Base-by-base conservation (phyloP, 1,284 basidiomycete species). In the Macrocystidia cucumis region DNA sequence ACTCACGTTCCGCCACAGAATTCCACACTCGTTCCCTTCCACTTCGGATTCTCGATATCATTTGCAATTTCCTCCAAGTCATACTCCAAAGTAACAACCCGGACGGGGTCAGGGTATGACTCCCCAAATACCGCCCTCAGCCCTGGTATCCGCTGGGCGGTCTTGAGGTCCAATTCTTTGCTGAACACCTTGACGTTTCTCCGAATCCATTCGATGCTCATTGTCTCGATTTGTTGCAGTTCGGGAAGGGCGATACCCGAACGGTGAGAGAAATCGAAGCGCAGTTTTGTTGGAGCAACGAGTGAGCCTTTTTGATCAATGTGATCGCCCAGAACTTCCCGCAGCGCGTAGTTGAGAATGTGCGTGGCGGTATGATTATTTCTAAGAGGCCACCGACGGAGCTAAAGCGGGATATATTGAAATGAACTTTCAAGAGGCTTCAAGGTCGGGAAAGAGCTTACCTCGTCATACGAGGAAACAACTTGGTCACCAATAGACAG, bases 341-440 rank as follows among this genome's bases (percentile, higher is more conserved):
- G 85, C 3, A 99, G 75, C 37, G 72, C 78, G 57, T 73, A 98
- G 67, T 98, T 98, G 52, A 99, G 86, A 46, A 99, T 95, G 59
- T 99, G 96, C 0, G 96, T 99, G 9, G 86, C 95, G 16, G 95
- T 98, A 67, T 99, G 96, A 56, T 99, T 98, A 64, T 92, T 98
- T 42, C 92, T 81, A 41, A 99, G 66, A 0, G 93, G 93, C 84
- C 88, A 92, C 41, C 96, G 78, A 33, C 95, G 89, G 28, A 91
- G 75, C 85, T 89, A 38, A 9, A 20, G 9, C 32, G 23, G 35
- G 9, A 29, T 29, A 51, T 39, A 20, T 19, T 19, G n/a, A 33
- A 29, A 22, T 20, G 9, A 21, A 22, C 18, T 63, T n/a, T n/a
- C 4, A 55, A 60, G 35, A 61, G 57, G 27, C 48, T 60, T 23